Evolutionary conservation across 2,329 filamentous ascomycete genomes (phyloP), one percentile per base, ranked within the genome.

Genomic region (Alternaria gansuensis): DNA sequence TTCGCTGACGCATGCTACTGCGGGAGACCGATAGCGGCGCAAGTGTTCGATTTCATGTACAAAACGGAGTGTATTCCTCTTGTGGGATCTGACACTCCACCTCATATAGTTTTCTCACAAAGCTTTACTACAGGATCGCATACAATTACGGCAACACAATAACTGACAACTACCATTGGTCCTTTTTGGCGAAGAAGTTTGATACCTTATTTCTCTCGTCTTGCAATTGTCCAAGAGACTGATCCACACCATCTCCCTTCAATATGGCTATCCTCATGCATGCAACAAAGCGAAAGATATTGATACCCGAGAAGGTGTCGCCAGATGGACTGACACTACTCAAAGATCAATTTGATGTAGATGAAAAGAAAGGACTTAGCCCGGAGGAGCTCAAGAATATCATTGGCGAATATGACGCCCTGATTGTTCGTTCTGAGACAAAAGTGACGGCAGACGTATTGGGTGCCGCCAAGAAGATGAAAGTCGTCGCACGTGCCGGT

Each of bases 401-500:
- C 57, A 92, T 94, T 57, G 85, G 87, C 0, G 80, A 84, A 23
- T 93, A 93, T 75, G 86, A 93, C 46, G 91, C 89, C 21, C 83
- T 94, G 51, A 90, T 94, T 60, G 88, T 94, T 39, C 88, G 91
- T 3, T 93, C 90, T 36, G 91, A 93, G 78, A 94, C 91, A 2
- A 90, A 93, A 71, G 90, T 94, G 59, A 93, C 89, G 0, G 84
- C 88, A 0, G 80, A 84, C 3, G 82, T 94, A 0, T 82, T 94
- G 11, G 78, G 81, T 11, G 88, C 88, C 1, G 90, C 86, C 9
- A 85, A 82, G 66, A 89, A 87, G 59, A 82, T 94, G 51, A 89
- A 90, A 65, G 91, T 94, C 8, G 90, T 95, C 23, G 91, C 90
- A 2, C 83, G 91, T 60, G 91, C 91, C 11, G 91, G 91, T 11